A percentile compares a stretch with the other conserved stretches of the same genome.
Conservation (phyloP, 108 stramenopile species). For the Parietichytrium sp. region DNA sequence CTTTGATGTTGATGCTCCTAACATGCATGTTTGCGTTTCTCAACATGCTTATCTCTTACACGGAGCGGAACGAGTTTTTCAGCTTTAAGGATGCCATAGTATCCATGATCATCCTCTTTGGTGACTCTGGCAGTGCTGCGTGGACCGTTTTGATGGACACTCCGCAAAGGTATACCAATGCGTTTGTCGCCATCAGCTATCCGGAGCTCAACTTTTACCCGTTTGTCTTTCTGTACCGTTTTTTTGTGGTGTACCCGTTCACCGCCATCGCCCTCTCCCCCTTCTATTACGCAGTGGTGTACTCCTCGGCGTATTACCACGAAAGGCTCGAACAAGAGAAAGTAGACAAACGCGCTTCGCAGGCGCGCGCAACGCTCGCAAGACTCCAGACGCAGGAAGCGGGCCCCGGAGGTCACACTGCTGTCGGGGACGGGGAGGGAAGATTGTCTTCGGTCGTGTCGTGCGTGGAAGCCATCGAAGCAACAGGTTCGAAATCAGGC, state of each 20-base stretch:
- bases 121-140: constrained; percentile 17
- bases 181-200: neutral
- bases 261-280: neutral
- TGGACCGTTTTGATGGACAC: neutral
- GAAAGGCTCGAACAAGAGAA: neutral
- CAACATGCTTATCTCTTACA: neutral
- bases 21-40: neutral
- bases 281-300: constrained; percentile 11
- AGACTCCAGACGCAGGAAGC: neutral
- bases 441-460: too few relatives aligned
- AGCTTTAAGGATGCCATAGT: neutral
- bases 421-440: too few relatives aligned
- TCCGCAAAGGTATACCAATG: neutral
- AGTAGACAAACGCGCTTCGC: neutral
- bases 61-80: neutral
- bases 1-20: neutral
- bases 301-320: neutral
- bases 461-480: too few relatives aligned
- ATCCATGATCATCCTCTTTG: neutral
- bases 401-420: too few relatives aligned
- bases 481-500: too few relatives aligned
- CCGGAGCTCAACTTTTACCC: neutral
- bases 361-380: neutral
- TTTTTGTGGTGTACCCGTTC: constrained; percentile 8
- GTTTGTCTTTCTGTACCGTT: neutral